Evolutionary conservation across 441 rosid genomes (phyloP).

Genomic region (Cnidoscolus chayamansa): DNA sequence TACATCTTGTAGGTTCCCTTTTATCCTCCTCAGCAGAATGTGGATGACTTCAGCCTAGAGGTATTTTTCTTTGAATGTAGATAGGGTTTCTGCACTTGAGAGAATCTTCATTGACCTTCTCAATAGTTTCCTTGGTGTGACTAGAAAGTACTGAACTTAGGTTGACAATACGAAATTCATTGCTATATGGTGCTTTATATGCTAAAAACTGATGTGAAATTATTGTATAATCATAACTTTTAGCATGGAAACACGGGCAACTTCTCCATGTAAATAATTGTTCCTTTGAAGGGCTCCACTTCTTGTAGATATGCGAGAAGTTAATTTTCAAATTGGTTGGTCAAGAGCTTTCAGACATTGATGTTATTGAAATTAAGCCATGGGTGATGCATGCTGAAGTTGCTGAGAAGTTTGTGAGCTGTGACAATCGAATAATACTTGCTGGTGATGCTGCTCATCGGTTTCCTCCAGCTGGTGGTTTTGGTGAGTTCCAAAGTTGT

Average conservation of each 20-base stretch:
- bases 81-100: slow-evolving; percentile 1
- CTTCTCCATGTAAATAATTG: slow-evolving; percentile 17
- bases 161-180: slow-evolving; percentile 12
- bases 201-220: not conserved
- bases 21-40: slow-evolving; percentile 90
- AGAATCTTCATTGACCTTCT: not conserved
- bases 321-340: slow-evolving; percentile 78
- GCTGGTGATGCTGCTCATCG: slow-evolving; percentile 98
- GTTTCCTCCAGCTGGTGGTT: slow-evolving; percentile 98
- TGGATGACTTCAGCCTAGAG: slow-evolving; percentile 69
- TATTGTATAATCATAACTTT: slow-evolving; percentile 6
- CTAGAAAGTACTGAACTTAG: slow-evolving; percentile 1
- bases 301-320: slow-evolving; percentile 77
- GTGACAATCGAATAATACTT: slow-evolving; percentile 61
- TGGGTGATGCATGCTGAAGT: slow-evolving; percentile 99
- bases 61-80: slow-evolving; percentile 34
- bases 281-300: slow-evolving; percentile 42
- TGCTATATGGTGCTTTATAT: not conserved
- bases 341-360: slow-evolving; percentile 69
- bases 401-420: slow-evolving; percentile 63
- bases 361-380: slow-evolving; percentile 82
- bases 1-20: slow-evolving; percentile 61
- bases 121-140: slow-evolving; percentile 1
- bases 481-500: slow-evolving; percentile 53
- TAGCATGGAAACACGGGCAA: not conserved